phyloP scores from a whole-genome alignment of 352 stramenopile genomes.

The Peronospora tabacina region DNA sequence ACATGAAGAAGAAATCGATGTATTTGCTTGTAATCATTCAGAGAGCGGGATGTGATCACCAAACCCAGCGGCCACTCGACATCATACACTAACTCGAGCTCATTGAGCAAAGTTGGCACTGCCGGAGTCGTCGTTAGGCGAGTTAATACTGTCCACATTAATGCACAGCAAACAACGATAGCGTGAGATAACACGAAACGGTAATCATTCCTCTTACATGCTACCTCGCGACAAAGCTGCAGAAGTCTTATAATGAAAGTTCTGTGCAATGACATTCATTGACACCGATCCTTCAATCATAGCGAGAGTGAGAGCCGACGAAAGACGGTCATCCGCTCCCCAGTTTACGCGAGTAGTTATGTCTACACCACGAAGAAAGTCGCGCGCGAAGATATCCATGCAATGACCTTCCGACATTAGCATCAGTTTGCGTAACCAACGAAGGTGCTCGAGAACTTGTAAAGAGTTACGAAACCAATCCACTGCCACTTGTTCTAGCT shows the following conservation, averaged over 20 bases:
- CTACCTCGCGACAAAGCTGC: conserved; percentile 36
- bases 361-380: conserved; percentile 41
- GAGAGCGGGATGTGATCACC: conserved; percentile 32
- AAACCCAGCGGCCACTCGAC: conserved; percentile 45
- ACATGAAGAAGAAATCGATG: conserved; percentile 42
- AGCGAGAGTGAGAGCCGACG: conserved; percentile 41
- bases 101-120: conserved; percentile 27
- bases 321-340: conserved; percentile 38
- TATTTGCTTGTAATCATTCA: conserved; percentile 32
- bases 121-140: conserved; percentile 31
- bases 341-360: conserved; percentile 40
- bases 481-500: conserved; percentile 42
- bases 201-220: background rate
- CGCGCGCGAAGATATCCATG: conserved; percentile 60
- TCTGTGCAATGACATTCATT: conserved; percentile 16
- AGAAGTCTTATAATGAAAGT: conserved; percentile 44
- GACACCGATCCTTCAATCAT: conserved; percentile 47
- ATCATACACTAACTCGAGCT: conserved; percentile 43
- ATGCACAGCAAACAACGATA: background rate
- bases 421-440: conserved; percentile 56
- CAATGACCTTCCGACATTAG: conserved; percentile 69
- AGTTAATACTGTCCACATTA: conserved; percentile 25
- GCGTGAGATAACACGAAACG: background rate
- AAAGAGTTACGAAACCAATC: conserved; percentile 38
- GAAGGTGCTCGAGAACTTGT: conserved; percentile 38